Base-by-base conservation (phyloP, 768 basidiomycete genomes). In the Tylopilus sp. region DNA sequence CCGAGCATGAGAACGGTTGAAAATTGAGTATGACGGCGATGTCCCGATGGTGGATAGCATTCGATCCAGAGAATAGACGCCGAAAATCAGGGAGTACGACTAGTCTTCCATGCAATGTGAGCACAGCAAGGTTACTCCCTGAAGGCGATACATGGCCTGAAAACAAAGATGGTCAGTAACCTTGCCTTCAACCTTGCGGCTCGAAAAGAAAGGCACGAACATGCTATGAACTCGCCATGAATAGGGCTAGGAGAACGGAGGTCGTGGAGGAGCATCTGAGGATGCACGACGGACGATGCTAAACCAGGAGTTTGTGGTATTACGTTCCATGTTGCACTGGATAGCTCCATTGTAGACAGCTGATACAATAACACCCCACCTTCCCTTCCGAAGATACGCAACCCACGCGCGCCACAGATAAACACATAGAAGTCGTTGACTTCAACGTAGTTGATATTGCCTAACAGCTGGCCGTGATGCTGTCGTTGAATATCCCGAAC, bases 391-490 rank as follows among this genome's bases (percentile, higher is more conserved):
- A 83, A 88, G 10, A 85, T 72, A 10, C 83, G 75, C 31, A 90
- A 61, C 10, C 72, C 66, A 19, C 60, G 56, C 2, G 62, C 62
- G 6, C 80, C 80, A 44, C 83, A 86, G 25, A 91, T 66, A 58
- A 90, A 82, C 0, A 81, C 78, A 61, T 86, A 79, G 9, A 70
- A 67, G 40, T 74, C 71, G 49, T 76, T 78, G 50, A 90, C 67
- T 58, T 91, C 89, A 30, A 89, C 86, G 55, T 89, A 89, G 48
- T 73, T 73, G 50, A 87, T 74, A 12, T 67, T 57, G 4, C 74
- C 78, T 17, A 79, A 66, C 9, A 38, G 3, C 45, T 50, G 17
- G 16, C 21, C 46, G 26, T 51, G 55, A 45, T 57, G 43, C 22
- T 25, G 29, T 42, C 44, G 56, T 28, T 68, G 63, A 17, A 57